Conservation (phyloP, 1,139 yeast species). For the Candida neerlandica region DNA sequence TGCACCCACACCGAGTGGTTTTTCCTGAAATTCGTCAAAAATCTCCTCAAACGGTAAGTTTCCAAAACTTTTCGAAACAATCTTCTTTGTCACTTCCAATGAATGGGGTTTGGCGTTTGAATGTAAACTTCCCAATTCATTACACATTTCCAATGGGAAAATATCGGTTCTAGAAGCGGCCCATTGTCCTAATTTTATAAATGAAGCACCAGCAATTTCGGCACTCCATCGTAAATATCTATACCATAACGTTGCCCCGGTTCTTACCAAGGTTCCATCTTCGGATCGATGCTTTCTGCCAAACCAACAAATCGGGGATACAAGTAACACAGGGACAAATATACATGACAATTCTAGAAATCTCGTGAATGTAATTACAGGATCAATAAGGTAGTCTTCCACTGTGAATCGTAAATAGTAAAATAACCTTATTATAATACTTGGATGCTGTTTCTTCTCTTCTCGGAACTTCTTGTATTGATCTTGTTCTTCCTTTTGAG, state of each 20-base stretch:
- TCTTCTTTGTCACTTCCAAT: conserved; percentile 57
- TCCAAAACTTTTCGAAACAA: conserved; percentile 63
- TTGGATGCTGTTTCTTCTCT: conserved; percentile 27
- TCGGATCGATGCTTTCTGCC: conserved; percentile 45
- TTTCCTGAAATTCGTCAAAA: conserved; percentile 75
- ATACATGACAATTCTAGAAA: conserved; percentile 67
- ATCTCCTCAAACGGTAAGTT: conserved; percentile 68
- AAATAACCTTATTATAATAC: conserved; percentile 29
- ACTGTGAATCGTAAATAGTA: conserved; percentile 43
- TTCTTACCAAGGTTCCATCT: conserved; percentile 38
- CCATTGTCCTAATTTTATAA: conserved; percentile 97
- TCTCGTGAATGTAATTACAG: conserved; percentile 65
- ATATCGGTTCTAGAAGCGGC: conserved; percentile 98
- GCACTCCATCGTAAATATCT: conserved; percentile 64
- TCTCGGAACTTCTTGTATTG: conserved; percentile 28
- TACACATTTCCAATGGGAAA: conserved; percentile 78
- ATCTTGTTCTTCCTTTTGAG: conserved; percentile 51
- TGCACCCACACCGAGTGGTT: conserved; percentile 93
- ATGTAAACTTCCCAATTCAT: conserved; percentile 74
- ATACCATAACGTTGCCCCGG: conserved; percentile 78
- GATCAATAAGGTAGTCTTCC: conserved; percentile 64
- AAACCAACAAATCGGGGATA: conserved; percentile 66
- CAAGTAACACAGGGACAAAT: conserved; percentile 69
- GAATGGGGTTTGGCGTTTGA: conserved; percentile 82
- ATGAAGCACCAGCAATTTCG: conserved; percentile 91